phyloP scores from a whole-genome alignment of 2,329 filamentous ascomycete genomes.

The Ampelomyces quisqualis region DNA sequence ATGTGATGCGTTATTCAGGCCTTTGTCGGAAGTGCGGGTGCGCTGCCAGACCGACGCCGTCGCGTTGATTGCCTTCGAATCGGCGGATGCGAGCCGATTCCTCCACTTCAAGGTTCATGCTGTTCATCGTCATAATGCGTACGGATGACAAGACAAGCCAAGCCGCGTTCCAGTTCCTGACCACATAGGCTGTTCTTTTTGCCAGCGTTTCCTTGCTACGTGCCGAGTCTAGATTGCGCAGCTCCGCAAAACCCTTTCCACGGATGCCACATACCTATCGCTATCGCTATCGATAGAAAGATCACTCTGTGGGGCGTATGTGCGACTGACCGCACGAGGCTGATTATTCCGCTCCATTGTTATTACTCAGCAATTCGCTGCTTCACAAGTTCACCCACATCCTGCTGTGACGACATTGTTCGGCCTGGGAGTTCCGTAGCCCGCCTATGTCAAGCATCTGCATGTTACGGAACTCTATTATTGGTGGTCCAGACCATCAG shows the following conservation, averaged over 20 bases:
- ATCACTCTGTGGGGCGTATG: too few relatives aligned
- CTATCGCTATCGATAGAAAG: constrained; percentile 12
- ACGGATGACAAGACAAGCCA: constrained; percentile 24
- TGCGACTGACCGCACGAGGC: too few relatives aligned
- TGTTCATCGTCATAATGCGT: constrained; percentile 32
- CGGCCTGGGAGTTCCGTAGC: constrained; percentile 11
- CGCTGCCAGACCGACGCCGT: constrained; percentile 34
- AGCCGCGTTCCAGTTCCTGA: constrained; percentile 18
- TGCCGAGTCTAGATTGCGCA: too few relatives aligned
- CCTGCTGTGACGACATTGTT: constrained; percentile 18
- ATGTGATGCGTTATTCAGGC: constrained; percentile 24
- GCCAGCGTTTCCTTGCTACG: constrained; percentile 18
- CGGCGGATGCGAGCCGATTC: constrained; percentile 27
- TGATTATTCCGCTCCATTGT: too few relatives aligned
- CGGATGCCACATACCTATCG: too few relatives aligned
- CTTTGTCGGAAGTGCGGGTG: constrained; percentile 39
- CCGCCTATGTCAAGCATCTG: constrained; percentile 21
- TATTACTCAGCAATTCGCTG: constrained; percentile 2
- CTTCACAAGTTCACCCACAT: constrained; percentile 1
- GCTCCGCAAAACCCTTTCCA: too few relatives aligned
- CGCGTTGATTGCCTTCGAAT: constrained; percentile 27
- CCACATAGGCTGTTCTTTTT: constrained; percentile 1
- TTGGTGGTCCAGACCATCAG: constrained; percentile 20
- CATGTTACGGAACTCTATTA: constrained; percentile 10
- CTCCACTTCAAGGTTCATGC: constrained; percentile 24